Conservation (phyloP, 2,329 filamentous ascomycete genomes). For the Pseudohalonectria lignicola region DNA sequence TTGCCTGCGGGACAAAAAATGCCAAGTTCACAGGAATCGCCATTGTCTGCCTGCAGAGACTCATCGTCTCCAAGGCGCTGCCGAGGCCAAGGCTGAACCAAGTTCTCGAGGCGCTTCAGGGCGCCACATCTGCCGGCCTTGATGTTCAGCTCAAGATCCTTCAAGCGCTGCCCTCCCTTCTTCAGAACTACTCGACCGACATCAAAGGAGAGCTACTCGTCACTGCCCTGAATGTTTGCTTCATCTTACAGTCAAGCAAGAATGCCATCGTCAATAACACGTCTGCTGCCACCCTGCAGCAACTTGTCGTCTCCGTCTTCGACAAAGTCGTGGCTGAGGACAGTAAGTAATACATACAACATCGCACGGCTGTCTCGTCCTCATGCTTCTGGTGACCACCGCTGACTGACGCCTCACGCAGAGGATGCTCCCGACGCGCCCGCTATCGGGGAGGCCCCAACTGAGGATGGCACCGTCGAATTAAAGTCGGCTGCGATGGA, state of each 20-base stretch:
- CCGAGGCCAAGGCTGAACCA: slow-evolving; percentile 72
- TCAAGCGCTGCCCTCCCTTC: slow-evolving; percentile 76
- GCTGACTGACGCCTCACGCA: slow-evolving; percentile 10
- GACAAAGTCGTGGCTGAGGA: slow-evolving; percentile 72
- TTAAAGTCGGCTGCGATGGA: slow-evolving; percentile 72
- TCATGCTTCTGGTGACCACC: not conserved
- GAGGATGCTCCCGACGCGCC: slow-evolving; percentile 38
- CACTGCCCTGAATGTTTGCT: slow-evolving; percentile 80
- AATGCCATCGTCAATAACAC: slow-evolving; percentile 92
- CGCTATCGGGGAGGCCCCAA: slow-evolving; percentile 55
- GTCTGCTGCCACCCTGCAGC: slow-evolving; percentile 90
- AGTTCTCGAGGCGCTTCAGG: slow-evolving; percentile 76
- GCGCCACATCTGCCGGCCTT: slow-evolving; percentile 68
- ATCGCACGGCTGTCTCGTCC: too few species aligned
- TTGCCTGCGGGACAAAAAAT: slow-evolving; percentile 86
- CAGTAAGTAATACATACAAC: too few species aligned
- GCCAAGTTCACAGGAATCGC: slow-evolving; percentile 81
- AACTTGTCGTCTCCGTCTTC: slow-evolving; percentile 84
- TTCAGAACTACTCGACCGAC: slow-evolving; percentile 82
- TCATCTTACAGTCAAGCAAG: slow-evolving; percentile 81
- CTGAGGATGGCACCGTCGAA: slow-evolving; percentile 51
- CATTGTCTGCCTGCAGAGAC: slow-evolving; percentile 76
- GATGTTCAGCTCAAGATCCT: slow-evolving; percentile 95
- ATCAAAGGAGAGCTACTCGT: slow-evolving; percentile 73
- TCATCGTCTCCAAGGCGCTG: slow-evolving; percentile 73